Conservation (phyloP, 352 stramenopile species). For the Globisporangium echinulatum region DNA sequence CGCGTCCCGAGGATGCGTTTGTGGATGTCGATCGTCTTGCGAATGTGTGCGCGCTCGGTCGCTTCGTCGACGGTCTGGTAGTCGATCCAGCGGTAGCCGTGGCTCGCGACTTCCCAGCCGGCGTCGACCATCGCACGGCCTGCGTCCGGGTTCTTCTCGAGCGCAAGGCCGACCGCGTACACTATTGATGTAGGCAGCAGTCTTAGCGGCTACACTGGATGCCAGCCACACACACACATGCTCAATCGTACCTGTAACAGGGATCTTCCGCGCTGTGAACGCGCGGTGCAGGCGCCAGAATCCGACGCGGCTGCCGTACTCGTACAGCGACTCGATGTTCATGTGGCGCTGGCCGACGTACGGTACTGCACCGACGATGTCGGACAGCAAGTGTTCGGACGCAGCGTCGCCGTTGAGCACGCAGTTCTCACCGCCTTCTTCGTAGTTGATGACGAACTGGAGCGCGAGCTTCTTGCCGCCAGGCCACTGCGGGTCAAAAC, state of each 20-base stretch:
- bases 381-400: constrained; percentile 90
- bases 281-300: constrained; percentile 94
- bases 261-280: constrained; percentile 85
- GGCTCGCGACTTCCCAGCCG: constrained; percentile 90
- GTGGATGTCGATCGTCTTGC: constrained; percentile 88
- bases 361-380: constrained; percentile 85
- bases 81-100: constrained; percentile 95
- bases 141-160: constrained; percentile 91
- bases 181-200: constrained; percentile 27
- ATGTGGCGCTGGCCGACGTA: constrained; percentile 71
- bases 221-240: not conserved
- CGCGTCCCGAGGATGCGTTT: constrained; percentile 84
- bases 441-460: constrained; percentile 97
- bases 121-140: constrained; percentile 89
- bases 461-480: constrained; percentile 79
- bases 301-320: constrained; percentile 91
- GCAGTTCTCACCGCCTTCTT: constrained; percentile 94
- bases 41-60: constrained; percentile 91
- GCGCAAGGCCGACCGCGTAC: constrained; percentile 91
- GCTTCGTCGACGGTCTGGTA: constrained; percentile 92
- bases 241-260: constrained; percentile 50
- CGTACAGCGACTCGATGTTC: constrained; percentile 96
- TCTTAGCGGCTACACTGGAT: not conserved
- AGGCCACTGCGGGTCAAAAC: constrained; percentile 79
- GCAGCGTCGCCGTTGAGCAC: constrained; percentile 85